Evolutionary conservation across 768 basidiomycete species (phyloP).

Genomic region (Aureoboletus auriporus): DNA sequence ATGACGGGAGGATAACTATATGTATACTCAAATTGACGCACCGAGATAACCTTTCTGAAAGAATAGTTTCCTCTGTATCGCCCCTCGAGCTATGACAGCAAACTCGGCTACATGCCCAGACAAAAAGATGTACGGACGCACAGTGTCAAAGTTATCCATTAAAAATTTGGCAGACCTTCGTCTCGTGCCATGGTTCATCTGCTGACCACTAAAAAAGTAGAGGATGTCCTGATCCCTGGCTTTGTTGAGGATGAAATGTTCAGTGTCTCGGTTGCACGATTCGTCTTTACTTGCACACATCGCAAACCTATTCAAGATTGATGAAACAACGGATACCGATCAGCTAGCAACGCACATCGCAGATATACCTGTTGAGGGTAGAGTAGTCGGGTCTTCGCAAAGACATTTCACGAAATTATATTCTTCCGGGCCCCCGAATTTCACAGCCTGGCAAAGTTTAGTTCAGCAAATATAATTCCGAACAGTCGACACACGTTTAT

Average conservation of each 20-base stretch:
- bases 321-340: too few relatives aligned
- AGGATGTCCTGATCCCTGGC: slow-evolving; percentile 59
- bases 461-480: neutral
- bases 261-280: slow-evolving; percentile 56
- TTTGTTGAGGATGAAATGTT: slow-evolving; percentile 53
- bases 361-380: slow-evolving; percentile 60
- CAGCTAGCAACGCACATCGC: slow-evolving; percentile 47
- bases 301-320: slow-evolving; percentile 43
- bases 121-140: slow-evolving; percentile 30
- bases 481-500: slow-evolving; percentile 37
- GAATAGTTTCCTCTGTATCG: slow-evolving; percentile 70
- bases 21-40: slow-evolving; percentile 23
- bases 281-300: slow-evolving; percentile 58
- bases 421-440: slow-evolving; percentile 68
- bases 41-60: slow-evolving; percentile 50
- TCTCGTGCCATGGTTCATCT: slow-evolving; percentile 53
- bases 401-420: slow-evolving; percentile 69
- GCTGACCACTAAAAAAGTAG: slow-evolving; percentile 60
- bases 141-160: slow-evolving; percentile 62
- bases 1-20: neutral
- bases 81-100: slow-evolving; percentile 47
- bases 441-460: slow-evolving; percentile 50
- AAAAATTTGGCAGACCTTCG: slow-evolving; percentile 57
- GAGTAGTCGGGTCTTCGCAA: slow-evolving; percentile 69
- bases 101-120: neutral